Conservation (phyloP, 805 yeast genomes). For the Candida pseudoglaebosa region DNA sequence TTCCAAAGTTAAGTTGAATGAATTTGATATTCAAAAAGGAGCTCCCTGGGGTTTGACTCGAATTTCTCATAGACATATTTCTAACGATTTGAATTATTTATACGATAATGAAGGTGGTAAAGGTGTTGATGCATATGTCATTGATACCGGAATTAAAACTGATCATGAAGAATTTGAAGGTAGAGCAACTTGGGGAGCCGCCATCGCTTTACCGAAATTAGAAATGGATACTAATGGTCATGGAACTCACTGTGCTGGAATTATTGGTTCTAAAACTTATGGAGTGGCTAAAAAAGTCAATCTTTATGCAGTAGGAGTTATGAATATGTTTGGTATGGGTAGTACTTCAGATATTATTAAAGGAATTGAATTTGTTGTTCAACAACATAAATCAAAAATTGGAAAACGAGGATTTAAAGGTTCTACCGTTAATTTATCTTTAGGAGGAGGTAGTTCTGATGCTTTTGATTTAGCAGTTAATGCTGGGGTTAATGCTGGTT, state of each 20-base stretch:
- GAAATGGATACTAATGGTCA: slow-evolving; percentile 68
- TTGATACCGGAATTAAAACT: slow-evolving; percentile 73
- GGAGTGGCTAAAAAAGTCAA: slow-evolving; percentile 71
- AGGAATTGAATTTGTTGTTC: slow-evolving; percentile 36
- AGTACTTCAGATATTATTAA: slow-evolving; percentile 37
- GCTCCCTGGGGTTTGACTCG: slow-evolving; percentile 38
- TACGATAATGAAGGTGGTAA: slow-evolving; percentile 35
- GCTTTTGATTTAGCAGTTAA: slow-evolving; percentile 56
- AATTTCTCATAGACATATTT: slow-evolving; percentile 27
- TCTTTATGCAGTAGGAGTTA: slow-evolving; percentile 36
- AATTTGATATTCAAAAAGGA: slow-evolving; percentile 30
- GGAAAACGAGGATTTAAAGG: slow-evolving; percentile 48
- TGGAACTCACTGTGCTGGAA: slow-evolving; percentile 91
- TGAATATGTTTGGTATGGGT: slow-evolving; percentile 35
- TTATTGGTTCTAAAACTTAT: slow-evolving; percentile 69
- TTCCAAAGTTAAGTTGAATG: slow-evolving; percentile 26
- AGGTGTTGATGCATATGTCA: slow-evolving; percentile 65
- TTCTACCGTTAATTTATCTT: slow-evolving; percentile 57
- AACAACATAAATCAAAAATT: slow-evolving; percentile 27
- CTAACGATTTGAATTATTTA: slow-evolving; percentile 23
- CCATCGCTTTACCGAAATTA: slow-evolving; percentile 30
- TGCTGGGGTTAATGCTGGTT: slow-evolving; percentile 53
- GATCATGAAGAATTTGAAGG: slow-evolving; percentile 62
- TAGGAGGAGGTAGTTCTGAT: slow-evolving; percentile 54
- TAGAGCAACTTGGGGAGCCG: slow-evolving; percentile 50